phyloP scores from a whole-genome alignment of 2,329 filamentous ascomycete genomes.

The Nannizziopsis arthrosporioides region DNA sequence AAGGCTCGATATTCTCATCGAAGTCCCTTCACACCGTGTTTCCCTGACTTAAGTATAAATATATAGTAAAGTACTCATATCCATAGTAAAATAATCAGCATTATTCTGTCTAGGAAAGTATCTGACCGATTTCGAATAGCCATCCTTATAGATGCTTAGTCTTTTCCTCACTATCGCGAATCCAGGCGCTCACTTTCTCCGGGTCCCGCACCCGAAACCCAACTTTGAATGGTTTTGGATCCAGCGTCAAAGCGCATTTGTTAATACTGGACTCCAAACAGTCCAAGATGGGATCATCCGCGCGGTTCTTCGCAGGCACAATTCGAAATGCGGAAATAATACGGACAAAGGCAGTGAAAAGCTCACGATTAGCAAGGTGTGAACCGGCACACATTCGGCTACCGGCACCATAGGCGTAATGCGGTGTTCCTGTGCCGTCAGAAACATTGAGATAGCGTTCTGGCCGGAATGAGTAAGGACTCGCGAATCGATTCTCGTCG shows the following conservation, averaged over 20 bases:
- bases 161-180: slow-evolving; percentile 41
- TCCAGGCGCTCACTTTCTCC: slow-evolving; percentile 41
- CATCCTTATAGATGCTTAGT: slow-evolving; percentile 37
- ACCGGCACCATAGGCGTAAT: slow-evolving; percentile 53
- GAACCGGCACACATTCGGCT: slow-evolving; percentile 53
- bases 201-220: slow-evolving; percentile 42
- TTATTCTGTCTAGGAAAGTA: too few relatives aligned
- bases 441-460: slow-evolving; percentile 54
- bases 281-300: slow-evolving; percentile 45
- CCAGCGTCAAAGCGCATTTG: slow-evolving; percentile 48
- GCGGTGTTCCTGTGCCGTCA: slow-evolving; percentile 44
- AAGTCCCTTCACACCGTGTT: too few relatives aligned
- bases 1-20: too few relatives aligned
- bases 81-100: too few relatives aligned
- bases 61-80: too few relatives aligned
- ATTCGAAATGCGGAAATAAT: slow-evolving; percentile 50
- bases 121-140: too few relatives aligned
- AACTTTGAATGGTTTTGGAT: slow-evolving; percentile 53
- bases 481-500: slow-evolving; percentile 55
- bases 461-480: slow-evolving; percentile 52
- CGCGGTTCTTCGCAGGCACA: slow-evolving; percentile 35
- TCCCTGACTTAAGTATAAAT: too few relatives aligned
- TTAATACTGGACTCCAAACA: slow-evolving; percentile 47
- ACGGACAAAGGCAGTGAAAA: slow-evolving; percentile 50
- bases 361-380: slow-evolving; percentile 52